Evolutionary conservation across 2,329 filamentous ascomycete genomes (phyloP).

Genomic region (Botrytis elliptica): DNA sequence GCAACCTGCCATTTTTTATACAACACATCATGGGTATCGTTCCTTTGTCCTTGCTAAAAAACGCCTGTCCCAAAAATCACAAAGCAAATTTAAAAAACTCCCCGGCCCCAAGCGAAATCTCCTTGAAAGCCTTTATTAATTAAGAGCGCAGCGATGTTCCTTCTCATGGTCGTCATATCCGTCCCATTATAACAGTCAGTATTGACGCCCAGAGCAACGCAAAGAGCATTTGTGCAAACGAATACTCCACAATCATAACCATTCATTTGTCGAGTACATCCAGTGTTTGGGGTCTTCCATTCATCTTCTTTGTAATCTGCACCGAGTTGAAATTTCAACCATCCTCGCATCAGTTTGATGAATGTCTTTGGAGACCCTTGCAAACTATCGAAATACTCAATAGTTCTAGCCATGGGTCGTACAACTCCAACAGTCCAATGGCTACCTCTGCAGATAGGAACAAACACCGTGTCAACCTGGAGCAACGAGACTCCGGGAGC

Average conservation of each 20-base stretch:
- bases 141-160: conserved; percentile 62
- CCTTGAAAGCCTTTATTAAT: conserved; percentile 65
- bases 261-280: conserved; percentile 61
- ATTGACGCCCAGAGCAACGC: conserved; percentile 45
- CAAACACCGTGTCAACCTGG: conserved; percentile 63
- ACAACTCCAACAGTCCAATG: conserved; percentile 76
- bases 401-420: conserved; percentile 56
- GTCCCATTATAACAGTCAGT: conserved; percentile 47
- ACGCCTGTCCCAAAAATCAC: conserved; percentile 26
- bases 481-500: conserved; percentile 62
- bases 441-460: conserved; percentile 62
- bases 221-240: conserved; percentile 70
- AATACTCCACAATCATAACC: conserved; percentile 76
- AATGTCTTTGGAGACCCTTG: conserved; percentile 44
- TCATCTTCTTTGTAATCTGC: conserved; percentile 54
- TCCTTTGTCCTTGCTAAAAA: conserved; percentile 22
- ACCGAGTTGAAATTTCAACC: conserved; percentile 59
- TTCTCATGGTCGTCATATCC: conserved; percentile 60
- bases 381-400: conserved; percentile 71
- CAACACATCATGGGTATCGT: conserved; percentile 30
- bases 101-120: conserved; percentile 47
- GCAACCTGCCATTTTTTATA: conserved; percentile 10
- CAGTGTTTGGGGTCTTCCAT: conserved; percentile 54
- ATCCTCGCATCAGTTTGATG: conserved; percentile 48
- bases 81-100: conserved; percentile 20